phyloP scores from a whole-genome alignment of 441 rosid genomes.

The Pelargonium fulgidum region DNA sequence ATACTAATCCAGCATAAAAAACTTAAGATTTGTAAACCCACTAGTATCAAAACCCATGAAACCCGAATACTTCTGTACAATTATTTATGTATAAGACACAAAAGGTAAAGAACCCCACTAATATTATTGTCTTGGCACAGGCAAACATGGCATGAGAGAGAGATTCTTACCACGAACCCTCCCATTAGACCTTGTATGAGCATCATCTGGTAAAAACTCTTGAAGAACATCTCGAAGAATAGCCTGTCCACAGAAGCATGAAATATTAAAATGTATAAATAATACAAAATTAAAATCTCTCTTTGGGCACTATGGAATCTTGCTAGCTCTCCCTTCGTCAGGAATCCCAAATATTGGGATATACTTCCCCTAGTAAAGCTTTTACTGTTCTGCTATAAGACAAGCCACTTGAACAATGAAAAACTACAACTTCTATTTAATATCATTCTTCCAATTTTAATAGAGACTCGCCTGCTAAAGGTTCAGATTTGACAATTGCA shows the following conservation, averaged over 20 bases:
- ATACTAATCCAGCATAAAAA: too few relatives aligned
- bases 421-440: not conserved
- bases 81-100: too few relatives aligned
- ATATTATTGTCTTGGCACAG: too few relatives aligned
- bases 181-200: conserved; percentile 69
- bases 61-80: too few relatives aligned
- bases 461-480: not conserved
- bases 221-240: conserved; percentile 73
- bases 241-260: conserved; percentile 42
- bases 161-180: conserved; percentile 71
- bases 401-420: conserved; percentile 1
- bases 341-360: not conserved
- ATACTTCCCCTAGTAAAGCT: not conserved
- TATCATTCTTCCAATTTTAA: not conserved
- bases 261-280: conserved; percentile 1
- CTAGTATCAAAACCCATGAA: too few relatives aligned
- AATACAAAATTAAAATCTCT: not conserved
- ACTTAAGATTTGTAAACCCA: too few relatives aligned
- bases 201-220: conserved; percentile 70
- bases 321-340: not conserved
- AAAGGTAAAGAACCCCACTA: too few relatives aligned
- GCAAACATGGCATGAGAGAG: too few relatives aligned
- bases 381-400: not conserved
- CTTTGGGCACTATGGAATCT: not conserved
- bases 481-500: too few relatives aligned